These are phyloP conservation scores for Yamadazyma membranifaciens DNA, from an alignment of 1,139 yeast genomes.

Conservation along the genomic window DNA sequence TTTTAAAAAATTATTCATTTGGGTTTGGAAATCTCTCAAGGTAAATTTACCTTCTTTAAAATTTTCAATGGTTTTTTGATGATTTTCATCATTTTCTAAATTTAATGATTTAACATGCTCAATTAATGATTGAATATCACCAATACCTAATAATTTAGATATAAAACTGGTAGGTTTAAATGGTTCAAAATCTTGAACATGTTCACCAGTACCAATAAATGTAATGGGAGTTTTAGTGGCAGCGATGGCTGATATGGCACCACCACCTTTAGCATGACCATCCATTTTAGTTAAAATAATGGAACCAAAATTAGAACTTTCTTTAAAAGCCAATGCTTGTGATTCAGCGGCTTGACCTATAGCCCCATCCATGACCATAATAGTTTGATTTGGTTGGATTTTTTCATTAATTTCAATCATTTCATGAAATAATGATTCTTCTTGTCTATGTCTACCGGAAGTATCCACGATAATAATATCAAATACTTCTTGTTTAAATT, in stretches of 20 bases:
- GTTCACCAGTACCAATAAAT: slow-evolving; percentile 98
- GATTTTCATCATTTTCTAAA: slow-evolving; percentile 64
- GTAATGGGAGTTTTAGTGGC: slow-evolving; percentile 96
- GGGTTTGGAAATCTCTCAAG: slow-evolving; percentile 86
- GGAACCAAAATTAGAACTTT: slow-evolving; percentile 89
- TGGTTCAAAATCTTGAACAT: slow-evolving; percentile 87
- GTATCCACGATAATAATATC: slow-evolving; percentile 96
- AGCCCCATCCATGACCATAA: slow-evolving; percentile 96
- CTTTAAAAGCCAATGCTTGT: slow-evolving; percentile 93
- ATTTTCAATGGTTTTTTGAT: slow-evolving; percentile 89
- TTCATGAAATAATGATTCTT: slow-evolving; percentile 85
- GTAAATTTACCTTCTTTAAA: slow-evolving; percentile 95
- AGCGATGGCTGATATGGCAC: slow-evolving; percentile 98
- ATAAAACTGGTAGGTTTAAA: slow-evolving; percentile 89
- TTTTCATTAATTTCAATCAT: slow-evolving; percentile 91
- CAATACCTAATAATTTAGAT: slow-evolving; percentile 88
- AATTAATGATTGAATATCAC: slow-evolving; percentile 90
- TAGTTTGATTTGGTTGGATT: slow-evolving; percentile 88
- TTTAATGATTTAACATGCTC: slow-evolving; percentile 90
- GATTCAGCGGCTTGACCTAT: slow-evolving; percentile 98
- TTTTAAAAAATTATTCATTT: slow-evolving; percentile 90
- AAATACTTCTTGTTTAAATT: slow-evolving; percentile 87
- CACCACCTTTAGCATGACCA: slow-evolving; percentile 99
- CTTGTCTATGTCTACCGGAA: slow-evolving; percentile 97
- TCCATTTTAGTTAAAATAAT: slow-evolving; percentile 96